Conservation (phyloP, 805 yeast genomes). For the Cephaloascus albidus region DNA sequence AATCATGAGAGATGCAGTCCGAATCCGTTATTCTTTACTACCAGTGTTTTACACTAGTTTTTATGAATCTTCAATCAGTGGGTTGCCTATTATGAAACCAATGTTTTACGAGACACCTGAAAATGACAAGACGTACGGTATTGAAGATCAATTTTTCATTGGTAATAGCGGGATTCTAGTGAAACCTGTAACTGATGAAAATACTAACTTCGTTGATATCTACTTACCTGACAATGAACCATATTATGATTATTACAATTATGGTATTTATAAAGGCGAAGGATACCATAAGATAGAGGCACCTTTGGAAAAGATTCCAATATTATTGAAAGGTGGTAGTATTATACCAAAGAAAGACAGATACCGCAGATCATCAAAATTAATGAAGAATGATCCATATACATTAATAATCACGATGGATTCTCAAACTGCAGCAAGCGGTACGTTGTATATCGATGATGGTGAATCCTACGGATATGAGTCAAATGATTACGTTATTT, state of each 20-base stretch:
- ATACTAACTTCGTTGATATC: constrained; percentile 26
- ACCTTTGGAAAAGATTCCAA: constrained; percentile 56
- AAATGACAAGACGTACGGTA: constrained; percentile 34
- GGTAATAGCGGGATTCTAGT: constrained; percentile 66
- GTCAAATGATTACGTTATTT: constrained; percentile 37
- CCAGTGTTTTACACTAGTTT: constrained; percentile 80
- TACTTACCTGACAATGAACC: constrained; percentile 46
- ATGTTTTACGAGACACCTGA: constrained; percentile 48
- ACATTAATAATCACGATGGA: constrained; percentile 59
- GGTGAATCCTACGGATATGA: constrained; percentile 61
- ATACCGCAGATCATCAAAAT: constrained; percentile 67
- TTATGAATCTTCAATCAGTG: constrained; percentile 47
- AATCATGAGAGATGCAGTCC: constrained; percentile 60
- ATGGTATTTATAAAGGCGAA: constrained; percentile 16
- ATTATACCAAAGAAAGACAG: constrained; percentile 61
- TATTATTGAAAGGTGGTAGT: constrained; percentile 71
- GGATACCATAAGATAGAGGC: constrained; percentile 32
- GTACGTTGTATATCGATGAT: constrained; percentile 72
- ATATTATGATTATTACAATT: constrained; percentile 45
- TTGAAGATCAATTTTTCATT: constrained; percentile 79
- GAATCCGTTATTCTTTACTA: constrained; percentile 63
- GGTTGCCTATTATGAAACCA: constrained; percentile 68
- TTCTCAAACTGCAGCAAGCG: constrained; percentile 39
- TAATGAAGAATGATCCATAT: constrained; percentile 76
- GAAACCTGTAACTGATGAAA: constrained; percentile 67